phyloP scores from a whole-genome alignment of 106 monocot genomes.

The Narthecium ossifragum region DNA sequence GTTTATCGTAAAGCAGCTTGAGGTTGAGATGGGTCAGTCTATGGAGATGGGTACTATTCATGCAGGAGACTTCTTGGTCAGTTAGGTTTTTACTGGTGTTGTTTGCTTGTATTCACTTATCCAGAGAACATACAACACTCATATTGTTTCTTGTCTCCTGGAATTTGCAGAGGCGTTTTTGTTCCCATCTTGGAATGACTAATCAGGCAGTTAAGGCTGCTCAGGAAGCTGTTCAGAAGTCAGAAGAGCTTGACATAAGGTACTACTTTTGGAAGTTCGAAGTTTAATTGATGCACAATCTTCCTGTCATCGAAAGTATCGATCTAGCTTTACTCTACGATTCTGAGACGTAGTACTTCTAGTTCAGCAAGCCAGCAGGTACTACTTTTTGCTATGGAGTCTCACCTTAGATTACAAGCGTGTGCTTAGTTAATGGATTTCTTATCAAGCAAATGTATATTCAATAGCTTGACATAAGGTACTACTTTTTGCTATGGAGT shows the following conservation, averaged over 20 bases:
- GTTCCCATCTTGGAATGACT: conserved; percentile 58
- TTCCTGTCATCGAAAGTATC: too few relatives aligned
- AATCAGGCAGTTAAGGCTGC: conserved; percentile 62
- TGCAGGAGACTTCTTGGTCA: conserved; percentile 61
- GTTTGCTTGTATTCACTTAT: not conserved
- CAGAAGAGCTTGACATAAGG: conserved; percentile 69
- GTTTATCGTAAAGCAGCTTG: conserved; percentile 55
- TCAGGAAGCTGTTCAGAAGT: conserved; percentile 48
- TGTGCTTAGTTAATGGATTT: too few relatives aligned
- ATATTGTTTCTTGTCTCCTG: not conserved
- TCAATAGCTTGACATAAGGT: too few relatives aligned
- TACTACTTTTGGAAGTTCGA: not conserved
- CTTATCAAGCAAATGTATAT: too few relatives aligned
- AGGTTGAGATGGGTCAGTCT: conserved; percentile 59
- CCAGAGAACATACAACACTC: not conserved
- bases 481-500: too few relatives aligned
- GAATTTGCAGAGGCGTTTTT: conserved; percentile 48
- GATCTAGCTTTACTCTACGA: too few relatives aligned
- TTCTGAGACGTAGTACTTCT: too few relatives aligned
- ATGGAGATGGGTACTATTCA: conserved; percentile 76
- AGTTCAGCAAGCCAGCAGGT: too few relatives aligned
- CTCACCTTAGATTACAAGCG: too few relatives aligned
- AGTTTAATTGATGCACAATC: too few relatives aligned
- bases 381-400: too few relatives aligned
- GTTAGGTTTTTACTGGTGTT: conserved; percentile 2